Conservation (phyloP, 352 stramenopile species). For the Globisporangium mamillatum region DNA sequence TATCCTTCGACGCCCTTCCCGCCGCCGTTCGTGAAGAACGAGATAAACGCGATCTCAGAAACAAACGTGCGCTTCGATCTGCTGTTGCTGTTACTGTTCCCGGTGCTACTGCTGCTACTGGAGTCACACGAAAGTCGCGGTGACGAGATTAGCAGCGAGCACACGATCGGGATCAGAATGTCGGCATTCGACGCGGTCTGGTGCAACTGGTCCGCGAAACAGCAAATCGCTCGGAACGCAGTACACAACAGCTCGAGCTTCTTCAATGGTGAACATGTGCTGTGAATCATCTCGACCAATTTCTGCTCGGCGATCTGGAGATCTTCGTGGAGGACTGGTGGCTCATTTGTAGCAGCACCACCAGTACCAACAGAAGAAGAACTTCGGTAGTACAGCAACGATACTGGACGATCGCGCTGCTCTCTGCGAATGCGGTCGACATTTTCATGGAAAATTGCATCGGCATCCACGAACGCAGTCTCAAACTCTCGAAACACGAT, state of each 20-base stretch:
- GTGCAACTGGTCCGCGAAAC: slow-evolving; percentile 62
- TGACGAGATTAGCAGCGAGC: slow-evolving; percentile 52
- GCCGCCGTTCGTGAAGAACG: slow-evolving; percentile 71
- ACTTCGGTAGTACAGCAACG: background rate
- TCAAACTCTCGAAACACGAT: slow-evolving; percentile 57
- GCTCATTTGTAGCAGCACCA: slow-evolving; percentile 1
- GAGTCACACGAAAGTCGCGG: slow-evolving; percentile 21
- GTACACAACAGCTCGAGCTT: slow-evolving; percentile 66
- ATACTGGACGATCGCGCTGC: slow-evolving; percentile 33
- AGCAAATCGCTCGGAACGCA: slow-evolving; percentile 61
- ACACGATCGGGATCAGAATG: slow-evolving; percentile 71
- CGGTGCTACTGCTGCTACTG: background rate
- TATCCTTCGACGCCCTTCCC: slow-evolving; percentile 78
- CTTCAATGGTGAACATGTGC: slow-evolving; percentile 45
- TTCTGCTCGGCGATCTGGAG: slow-evolving; percentile 40
- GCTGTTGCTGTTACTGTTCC: background rate
- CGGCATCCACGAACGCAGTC: slow-evolving; percentile 37
- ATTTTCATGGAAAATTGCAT: slow-evolving; percentile 45
- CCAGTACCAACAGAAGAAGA: background rate
- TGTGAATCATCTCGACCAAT: slow-evolving; percentile 44
- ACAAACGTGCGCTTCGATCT: slow-evolving; percentile 40
- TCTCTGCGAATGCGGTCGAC: slow-evolving; percentile 48
- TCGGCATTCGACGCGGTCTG: slow-evolving; percentile 62
- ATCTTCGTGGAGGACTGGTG: slow-evolving; percentile 28
- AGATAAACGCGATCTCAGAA: slow-evolving; percentile 70